phyloP scores from a whole-genome alignment of 306 rosid genomes.

The Acacia acuminata region DNA sequence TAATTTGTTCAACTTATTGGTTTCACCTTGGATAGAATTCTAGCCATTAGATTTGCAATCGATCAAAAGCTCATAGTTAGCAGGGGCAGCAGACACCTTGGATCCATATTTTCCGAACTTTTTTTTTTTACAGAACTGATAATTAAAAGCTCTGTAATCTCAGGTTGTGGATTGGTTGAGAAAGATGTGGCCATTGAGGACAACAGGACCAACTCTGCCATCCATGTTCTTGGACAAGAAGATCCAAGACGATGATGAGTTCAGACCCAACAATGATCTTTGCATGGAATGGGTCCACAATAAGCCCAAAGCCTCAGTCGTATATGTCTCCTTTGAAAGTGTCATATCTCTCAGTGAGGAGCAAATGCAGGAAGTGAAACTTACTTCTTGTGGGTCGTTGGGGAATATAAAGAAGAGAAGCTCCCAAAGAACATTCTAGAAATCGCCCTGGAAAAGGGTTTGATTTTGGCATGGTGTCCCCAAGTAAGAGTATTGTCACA shows the following conservation, averaged over 20 bases:
- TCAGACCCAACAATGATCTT: background rate
- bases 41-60: too few relatives aligned
- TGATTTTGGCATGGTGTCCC: background rate
- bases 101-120: background rate
- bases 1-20: too few relatives aligned
- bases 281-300: background rate
- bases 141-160: background rate
- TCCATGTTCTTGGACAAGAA: background rate
- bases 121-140: background rate
- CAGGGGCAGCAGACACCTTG: too few relatives aligned
- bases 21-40: too few relatives aligned
- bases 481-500: background rate
- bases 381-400: background rate
- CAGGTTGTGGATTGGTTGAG: background rate
- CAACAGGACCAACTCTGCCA: background rate
- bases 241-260: background rate
- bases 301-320: background rate
- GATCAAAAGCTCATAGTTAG: too few relatives aligned
- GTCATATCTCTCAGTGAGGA: background rate
- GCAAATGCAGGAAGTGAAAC: background rate
- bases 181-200: background rate
- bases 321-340: background rate
- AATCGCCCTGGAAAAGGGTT: background rate
- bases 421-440: background rate
- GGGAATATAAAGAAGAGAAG: background rate